Conservation (phyloP, 2,329 filamentous ascomycete species). For the Dactylellina drechsleri region DNA sequence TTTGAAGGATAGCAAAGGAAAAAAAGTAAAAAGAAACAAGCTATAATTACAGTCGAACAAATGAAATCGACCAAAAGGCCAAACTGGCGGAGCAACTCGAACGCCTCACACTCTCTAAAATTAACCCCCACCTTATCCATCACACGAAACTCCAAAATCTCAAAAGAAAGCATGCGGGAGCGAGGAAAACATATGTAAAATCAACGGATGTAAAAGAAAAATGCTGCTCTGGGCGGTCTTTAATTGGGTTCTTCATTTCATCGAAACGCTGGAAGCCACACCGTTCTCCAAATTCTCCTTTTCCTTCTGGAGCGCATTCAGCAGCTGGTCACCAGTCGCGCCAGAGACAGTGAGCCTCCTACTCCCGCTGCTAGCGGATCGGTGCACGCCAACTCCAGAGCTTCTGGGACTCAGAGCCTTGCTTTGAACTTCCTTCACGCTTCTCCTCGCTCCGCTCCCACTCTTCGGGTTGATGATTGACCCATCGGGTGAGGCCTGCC, state of each 20-base stretch:
- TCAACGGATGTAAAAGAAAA: constrained; percentile 7
- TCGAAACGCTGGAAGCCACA: constrained; percentile 20
- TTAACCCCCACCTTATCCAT: constrained; percentile 25
- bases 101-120: constrained; percentile 47
- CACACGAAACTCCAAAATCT: constrained; percentile 33
- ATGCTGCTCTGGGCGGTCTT: neutral
- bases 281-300: constrained; percentile 49
- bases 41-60: constrained; percentile 10
- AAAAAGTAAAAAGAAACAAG: constrained; percentile 8
- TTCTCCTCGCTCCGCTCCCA: constrained; percentile 60
- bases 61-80: constrained; percentile 6
- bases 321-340: constrained; percentile 38
- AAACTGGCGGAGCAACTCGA: constrained; percentile 22
- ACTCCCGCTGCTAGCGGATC: constrained; percentile 35
- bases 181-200: constrained; percentile 2
- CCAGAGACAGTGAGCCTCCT: constrained; percentile 43
- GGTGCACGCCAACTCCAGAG: constrained; percentile 42
- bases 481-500: constrained; percentile 62
- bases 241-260: neutral
- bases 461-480: constrained; percentile 61
- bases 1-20: constrained; percentile 38
- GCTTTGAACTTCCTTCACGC: constrained; percentile 59
- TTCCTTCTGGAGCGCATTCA: constrained; percentile 46
- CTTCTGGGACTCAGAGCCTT: constrained; percentile 59
- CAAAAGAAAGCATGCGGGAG: constrained; percentile 6